Base-by-base conservation (phyloP, 2,329 filamentous ascomycete genomes). In the Colletotrichum tanaceti region DNA sequence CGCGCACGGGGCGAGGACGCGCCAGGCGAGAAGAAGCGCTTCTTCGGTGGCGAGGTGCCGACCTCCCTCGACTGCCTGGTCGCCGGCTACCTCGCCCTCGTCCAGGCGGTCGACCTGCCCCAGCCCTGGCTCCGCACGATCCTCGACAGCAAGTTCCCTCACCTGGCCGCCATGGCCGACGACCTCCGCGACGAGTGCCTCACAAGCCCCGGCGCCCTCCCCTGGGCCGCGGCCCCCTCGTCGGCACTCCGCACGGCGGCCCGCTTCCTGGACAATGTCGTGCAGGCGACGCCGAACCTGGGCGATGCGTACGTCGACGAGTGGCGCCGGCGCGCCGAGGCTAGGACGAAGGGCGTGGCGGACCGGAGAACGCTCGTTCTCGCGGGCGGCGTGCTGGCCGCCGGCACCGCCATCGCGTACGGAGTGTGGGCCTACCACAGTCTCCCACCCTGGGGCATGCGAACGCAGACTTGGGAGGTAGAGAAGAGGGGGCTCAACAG, bases 1-100 rank as follows among this genome's bases (percentile, higher is more conserved):
- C 65, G 82, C 47, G 68, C 73, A 1, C 39, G 41, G 10, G 79
- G 80, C 10, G 76, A 80, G 1, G 74, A 24, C 13, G 49, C 38
- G 5, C 20, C 61, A 6, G 43, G 58, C 4, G 46, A 44, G 14
- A 50, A 59, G 50, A 58, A 4, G 63, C 71, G 75, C 32, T 81
- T 81, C 71, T 78, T 81, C 55, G 68, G 70, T 43, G 73, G 71
- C 55, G 70, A 70, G 6, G 63, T 65, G n/a, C 84, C 87, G 0
- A 88, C 88, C 2, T 88, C 86, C 63, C 79, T 97, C 28, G 94
- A 98, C 78, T 97, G 93, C 76, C 78, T 98, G 54, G 90, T 89
- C 0, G 88, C 93, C 74, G 96, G 90, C 13, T 97, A 97, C 77
- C 82, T 98, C 43, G 86, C 89, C 2, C 80, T 98, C 58, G 91